These are phyloP conservation scores for Cichorium intybus DNA, from an alignment of 140 eudicot genomes.

Conservation along the genomic window DNA sequence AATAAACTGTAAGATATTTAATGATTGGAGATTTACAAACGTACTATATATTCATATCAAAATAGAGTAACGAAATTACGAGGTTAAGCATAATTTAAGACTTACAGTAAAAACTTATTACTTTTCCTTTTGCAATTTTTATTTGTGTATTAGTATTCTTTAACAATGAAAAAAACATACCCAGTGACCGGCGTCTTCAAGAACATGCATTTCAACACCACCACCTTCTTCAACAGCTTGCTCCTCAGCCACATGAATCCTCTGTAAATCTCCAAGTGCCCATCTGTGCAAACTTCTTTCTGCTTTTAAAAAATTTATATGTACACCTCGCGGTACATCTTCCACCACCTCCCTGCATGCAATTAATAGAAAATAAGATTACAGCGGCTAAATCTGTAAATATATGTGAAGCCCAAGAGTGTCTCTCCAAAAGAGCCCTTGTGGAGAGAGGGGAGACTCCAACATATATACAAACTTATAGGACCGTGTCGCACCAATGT, in stretches of 20 bases:
- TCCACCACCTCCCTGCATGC: conserved; percentile 75
- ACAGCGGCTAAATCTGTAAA: no score
- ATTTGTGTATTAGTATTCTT: no score
- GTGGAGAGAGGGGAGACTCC: no score
- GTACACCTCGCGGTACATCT: conserved; percentile 94
- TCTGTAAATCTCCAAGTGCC: conserved; percentile 89
- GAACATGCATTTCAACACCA: conserved; percentile 98
- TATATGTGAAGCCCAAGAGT: no score
- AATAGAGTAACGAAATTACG: no score
- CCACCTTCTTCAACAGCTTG: conserved; percentile 91
- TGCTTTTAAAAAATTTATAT: conserved; percentile 87
- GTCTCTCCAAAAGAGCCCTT: no score
- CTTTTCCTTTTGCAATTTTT: no score
- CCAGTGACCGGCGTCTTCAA: conserved; percentile 99
- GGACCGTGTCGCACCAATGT: no score
- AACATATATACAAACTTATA: no score
- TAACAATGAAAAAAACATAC: no score
- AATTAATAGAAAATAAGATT: not conserved
- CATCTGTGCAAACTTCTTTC: conserved; percentile 96
- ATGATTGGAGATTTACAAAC: not conserved
- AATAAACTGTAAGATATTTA: no score
- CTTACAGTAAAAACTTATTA: not conserved
- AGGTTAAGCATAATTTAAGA: not conserved
- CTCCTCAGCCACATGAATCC: conserved; percentile 93
- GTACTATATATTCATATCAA: no score